Conservation (phyloP, 176 grass and related monocot genomes). For the Aegilops umbellulata region DNA sequence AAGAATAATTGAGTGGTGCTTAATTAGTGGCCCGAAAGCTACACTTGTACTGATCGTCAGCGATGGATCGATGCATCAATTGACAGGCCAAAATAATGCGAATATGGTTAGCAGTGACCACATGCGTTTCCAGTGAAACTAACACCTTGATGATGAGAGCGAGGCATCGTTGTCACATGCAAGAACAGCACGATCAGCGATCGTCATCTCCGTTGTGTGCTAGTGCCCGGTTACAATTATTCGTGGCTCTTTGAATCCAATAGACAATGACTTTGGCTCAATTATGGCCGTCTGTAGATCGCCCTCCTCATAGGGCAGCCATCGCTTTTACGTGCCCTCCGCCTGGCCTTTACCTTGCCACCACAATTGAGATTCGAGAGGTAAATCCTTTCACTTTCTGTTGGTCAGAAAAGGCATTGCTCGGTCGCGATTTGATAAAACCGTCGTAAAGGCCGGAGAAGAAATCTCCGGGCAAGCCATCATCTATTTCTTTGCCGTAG, state of each 20-base stretch:
- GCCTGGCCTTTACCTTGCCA: not conserved
- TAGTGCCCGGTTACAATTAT: not conserved
- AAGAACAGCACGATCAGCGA: not conserved
- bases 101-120: not conserved
- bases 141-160: not conserved
- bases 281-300: not conserved
- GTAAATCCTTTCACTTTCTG: not conserved
- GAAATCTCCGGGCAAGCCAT: not conserved
- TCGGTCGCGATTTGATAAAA: not conserved
- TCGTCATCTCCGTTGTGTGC: not conserved
- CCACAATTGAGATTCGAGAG: too few species aligned
- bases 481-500: not conserved
- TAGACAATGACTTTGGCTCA: slow-evolving; percentile 21
- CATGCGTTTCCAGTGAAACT: slow-evolving; percentile 21
- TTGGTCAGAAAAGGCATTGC: not conserved
- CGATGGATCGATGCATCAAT: slow-evolving; percentile 6
- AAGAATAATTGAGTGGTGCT: slow-evolving; percentile 16
- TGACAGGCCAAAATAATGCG: not conserved
- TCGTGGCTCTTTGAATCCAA: not conserved
- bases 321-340: not conserved
- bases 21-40: slow-evolving; percentile 34
- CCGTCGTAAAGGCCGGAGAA: not conserved
- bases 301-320: not conserved
- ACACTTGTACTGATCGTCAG: not conserved
- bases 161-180: slow-evolving; percentile 23